Evolutionary conservation across 345 rosid species (phyloP).

Genomic region (Salix viminalis): DNA sequence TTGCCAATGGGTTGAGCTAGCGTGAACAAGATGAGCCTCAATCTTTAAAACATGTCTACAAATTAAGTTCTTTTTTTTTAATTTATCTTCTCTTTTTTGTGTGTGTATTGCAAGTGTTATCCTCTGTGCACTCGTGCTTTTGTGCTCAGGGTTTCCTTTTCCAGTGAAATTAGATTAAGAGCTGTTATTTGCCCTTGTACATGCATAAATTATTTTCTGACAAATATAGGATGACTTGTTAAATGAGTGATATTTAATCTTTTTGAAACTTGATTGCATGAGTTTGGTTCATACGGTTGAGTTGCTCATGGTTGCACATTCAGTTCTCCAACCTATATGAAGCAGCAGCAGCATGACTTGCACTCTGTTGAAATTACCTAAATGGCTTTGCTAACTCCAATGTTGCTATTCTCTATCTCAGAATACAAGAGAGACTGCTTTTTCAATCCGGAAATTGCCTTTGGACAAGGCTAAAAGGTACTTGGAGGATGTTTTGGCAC

Average conservation of each 20-base stretch:
- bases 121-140: neutral
- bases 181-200: neutral
- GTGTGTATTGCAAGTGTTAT: neutral
- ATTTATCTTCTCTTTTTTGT: neutral
- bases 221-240: neutral
- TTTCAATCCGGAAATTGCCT: slow-evolving; percentile 53
- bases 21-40: neutral
- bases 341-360: neutral
- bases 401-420: slow-evolving; percentile 8
- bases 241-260: no score
- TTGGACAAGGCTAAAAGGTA: slow-evolving; percentile 67
- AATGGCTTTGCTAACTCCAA: neutral
- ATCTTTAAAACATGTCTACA: neutral
- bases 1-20: neutral
- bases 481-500: slow-evolving; percentile 70
- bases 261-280: no score
- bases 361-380: neutral
- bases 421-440: slow-evolving; percentile 75
- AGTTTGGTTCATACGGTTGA: neutral
- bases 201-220: neutral
- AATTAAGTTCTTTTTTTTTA: neutral
- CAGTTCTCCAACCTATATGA: neutral
- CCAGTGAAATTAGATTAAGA: neutral
- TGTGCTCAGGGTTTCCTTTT: neutral
- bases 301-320: neutral